Percentiles rank a stretch among this genome's conserved stretches.
Evolutionary conservation across 805 yeast species (phyloP).

Genomic region (Naumovozyma castellii): DNA sequence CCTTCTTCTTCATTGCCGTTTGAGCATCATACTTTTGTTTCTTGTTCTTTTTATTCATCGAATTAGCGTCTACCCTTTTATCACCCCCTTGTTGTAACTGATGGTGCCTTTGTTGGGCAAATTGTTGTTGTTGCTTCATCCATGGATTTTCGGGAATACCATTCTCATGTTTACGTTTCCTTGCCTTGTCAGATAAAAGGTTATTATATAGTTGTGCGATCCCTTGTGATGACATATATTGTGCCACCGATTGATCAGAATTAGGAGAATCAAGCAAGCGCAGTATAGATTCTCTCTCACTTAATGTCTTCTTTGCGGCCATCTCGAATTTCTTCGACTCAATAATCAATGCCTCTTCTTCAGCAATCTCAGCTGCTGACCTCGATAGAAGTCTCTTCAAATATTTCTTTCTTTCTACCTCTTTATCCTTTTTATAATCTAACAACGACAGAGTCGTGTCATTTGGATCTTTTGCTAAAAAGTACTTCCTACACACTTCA

Average conservation of each 20-base stretch:
- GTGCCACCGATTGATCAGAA: conserved; percentile 61
- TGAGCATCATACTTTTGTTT: conserved; percentile 27
- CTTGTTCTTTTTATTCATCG: conserved; percentile 22
- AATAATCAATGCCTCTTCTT: conserved; percentile 86
- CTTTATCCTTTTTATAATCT: conserved; percentile 61
- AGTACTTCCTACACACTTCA: conserved; percentile 47
- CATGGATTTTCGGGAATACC: conserved; percentile 37
- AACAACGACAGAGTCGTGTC: conserved; percentile 54
- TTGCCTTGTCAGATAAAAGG: conserved; percentile 58
- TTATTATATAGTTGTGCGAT: conserved; percentile 76
- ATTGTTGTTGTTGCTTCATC: conserved; percentile 36
- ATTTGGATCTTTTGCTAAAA: conserved; percentile 35
- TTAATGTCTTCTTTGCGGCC: conserved; percentile 79
- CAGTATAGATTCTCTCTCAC: conserved; percentile 71
- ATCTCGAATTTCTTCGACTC: conserved; percentile 90
- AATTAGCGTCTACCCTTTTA: conserved; percentile 1
- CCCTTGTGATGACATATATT: conserved; percentile 78
- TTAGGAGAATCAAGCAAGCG: conserved; percentile 83
- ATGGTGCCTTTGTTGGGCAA: conserved; percentile 30
- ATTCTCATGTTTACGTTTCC: conserved; percentile 38
- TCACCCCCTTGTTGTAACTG: conserved; percentile 21
- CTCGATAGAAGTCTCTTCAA: conserved; percentile 66
- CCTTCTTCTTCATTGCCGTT: conserved; percentile 23
- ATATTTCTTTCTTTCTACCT: conserved; percentile 71
- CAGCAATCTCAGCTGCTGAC: conserved; percentile 94